A percentile compares a stretch with the other conserved stretches of the same genome.
Evolutionary conservation across 192 early-diverging fungal species (phyloP).

Genomic region (Dispira simplex): DNA sequence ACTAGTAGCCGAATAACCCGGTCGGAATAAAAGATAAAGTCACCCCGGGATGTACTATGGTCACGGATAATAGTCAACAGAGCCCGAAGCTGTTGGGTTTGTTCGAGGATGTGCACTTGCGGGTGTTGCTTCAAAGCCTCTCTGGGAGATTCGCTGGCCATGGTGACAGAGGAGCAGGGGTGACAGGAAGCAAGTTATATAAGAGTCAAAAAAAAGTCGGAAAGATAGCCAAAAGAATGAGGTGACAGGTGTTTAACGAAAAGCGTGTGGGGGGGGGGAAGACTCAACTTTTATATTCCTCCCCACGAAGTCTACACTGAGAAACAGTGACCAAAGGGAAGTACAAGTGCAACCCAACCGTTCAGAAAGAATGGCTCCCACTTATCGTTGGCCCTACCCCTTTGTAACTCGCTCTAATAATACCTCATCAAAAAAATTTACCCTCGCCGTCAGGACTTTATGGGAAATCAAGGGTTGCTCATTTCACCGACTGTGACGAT

Average conservation of each 20-base stretch:
- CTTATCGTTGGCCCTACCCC: too few species aligned
- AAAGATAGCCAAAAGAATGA: not conserved
- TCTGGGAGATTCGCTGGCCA: slow-evolving; percentile 21
- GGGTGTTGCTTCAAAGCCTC: slow-evolving; percentile 16
- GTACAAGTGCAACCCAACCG: too few species aligned
- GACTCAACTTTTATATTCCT: not conserved
- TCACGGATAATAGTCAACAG: slow-evolving; percentile 76
- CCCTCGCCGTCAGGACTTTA: too few species aligned
- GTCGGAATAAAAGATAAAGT: slow-evolving; percentile 92
- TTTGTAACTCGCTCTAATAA: too few species aligned
- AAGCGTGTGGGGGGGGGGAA: not conserved
- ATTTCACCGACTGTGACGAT: too few species aligned
- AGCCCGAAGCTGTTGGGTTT: slow-evolving; percentile 61
- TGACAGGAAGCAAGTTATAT: not conserved
- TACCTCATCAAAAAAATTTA: too few species aligned
- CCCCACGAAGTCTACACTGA: too few species aligned
- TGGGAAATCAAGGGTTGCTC: too few species aligned
- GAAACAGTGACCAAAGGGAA: too few species aligned
- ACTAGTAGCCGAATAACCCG: slow-evolving; percentile 76
- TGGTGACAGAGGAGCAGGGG: slow-evolving; percentile 3
- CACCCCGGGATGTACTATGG: slow-evolving; percentile 57
- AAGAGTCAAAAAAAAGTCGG: not conserved
- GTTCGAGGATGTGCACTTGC: slow-evolving; percentile 49
- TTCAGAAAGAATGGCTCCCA: too few species aligned
- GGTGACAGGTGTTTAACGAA: not conserved